phyloP scores from a whole-genome alignment of 306 rosid genomes.

The Quercus rubra region DNA sequence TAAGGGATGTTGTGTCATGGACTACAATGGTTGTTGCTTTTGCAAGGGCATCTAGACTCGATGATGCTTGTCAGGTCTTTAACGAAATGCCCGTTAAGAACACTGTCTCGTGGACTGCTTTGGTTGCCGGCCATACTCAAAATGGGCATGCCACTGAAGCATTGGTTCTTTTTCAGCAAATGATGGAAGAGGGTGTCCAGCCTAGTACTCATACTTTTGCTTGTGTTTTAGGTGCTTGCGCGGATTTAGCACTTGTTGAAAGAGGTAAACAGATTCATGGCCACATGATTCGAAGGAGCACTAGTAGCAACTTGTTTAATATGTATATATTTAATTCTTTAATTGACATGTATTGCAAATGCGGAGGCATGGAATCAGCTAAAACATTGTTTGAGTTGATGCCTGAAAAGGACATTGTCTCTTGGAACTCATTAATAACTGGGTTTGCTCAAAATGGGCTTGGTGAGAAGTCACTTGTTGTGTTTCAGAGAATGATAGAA shows the following conservation, averaged over 20 bases:
- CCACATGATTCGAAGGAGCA: constrained; percentile 33
- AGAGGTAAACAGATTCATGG: constrained; percentile 61
- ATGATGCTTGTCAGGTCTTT: constrained; percentile 42
- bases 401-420: constrained; percentile 37
- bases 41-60: constrained; percentile 31
- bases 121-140: constrained; percentile 40
- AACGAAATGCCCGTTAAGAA: constrained; percentile 45
- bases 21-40: constrained; percentile 48
- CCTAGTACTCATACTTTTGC: constrained; percentile 49
- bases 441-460: constrained; percentile 58
- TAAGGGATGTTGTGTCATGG: constrained; percentile 59
- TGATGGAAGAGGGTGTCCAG: constrained; percentile 36
- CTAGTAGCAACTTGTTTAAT: constrained; percentile 30
- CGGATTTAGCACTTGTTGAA: constrained; percentile 37
- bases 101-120: constrained; percentile 57
- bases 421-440: constrained; percentile 55
- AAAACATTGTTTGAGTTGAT: constrained; percentile 38
- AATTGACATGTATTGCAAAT: constrained; percentile 56
- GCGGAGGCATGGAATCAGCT: constrained; percentile 58
- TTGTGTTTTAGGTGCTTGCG: constrained; percentile 52
- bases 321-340: constrained; percentile 46
- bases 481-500: constrained; percentile 51
- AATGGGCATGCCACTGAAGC: constrained; percentile 37
- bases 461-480: constrained; percentile 40
- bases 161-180: constrained; percentile 37